Conservation (phyloP, 257 asterid genomes). For the Primulina huaijiensis region DNA sequence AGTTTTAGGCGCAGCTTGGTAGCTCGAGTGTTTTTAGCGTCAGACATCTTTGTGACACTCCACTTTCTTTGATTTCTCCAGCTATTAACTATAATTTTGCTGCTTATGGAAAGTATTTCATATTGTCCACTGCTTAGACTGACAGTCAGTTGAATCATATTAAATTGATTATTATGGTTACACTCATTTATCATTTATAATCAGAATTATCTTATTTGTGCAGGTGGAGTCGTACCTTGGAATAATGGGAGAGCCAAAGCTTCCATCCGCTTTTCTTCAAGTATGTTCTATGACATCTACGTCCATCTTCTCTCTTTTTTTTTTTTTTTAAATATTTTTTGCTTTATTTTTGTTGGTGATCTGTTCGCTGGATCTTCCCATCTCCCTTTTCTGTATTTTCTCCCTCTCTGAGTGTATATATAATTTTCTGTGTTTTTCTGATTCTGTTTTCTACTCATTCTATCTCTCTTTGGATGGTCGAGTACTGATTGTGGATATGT, state of each 20-base stretch:
- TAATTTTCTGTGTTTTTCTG: background rate
- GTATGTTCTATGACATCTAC: constrained; percentile 39
- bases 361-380: constrained; percentile 9
- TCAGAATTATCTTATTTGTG: constrained; percentile 29
- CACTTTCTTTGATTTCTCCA: constrained; percentile 10
- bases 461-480: background rate
- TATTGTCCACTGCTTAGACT: background rate
- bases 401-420: background rate
- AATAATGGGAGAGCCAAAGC: constrained; percentile 88
- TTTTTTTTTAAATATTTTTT: background rate
- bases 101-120: background rate
- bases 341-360: constrained; percentile 8
- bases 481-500: background rate
- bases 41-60: background rate
- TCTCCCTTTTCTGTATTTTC: constrained; percentile 5
- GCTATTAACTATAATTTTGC: constrained; percentile 9
- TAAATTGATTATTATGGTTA: constrained; percentile 16
- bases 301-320: constrained; percentile 15
- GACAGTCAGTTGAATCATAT: constrained; percentile 11
- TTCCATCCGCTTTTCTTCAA: constrained; percentile 92
- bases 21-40: constrained; percentile 14
- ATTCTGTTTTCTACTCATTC: background rate
- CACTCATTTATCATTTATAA: constrained; percentile 24
- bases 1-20: background rate
- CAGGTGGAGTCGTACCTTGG: constrained; percentile 95